Conservation (phyloP, 1,139 yeast species). For the Magnusiomyces ingens region DNA sequence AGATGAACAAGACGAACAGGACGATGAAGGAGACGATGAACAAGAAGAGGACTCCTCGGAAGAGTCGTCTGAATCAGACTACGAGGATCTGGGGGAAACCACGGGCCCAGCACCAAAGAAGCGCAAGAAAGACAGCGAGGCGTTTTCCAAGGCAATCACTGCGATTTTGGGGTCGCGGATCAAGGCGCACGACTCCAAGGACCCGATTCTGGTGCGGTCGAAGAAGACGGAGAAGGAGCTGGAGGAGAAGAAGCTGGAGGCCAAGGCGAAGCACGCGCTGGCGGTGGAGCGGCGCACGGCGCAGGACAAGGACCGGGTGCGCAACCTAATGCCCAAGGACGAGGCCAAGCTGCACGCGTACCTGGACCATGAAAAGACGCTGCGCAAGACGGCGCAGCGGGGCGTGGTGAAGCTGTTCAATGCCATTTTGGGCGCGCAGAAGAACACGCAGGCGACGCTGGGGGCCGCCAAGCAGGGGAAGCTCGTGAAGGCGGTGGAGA, state of each 20-base stretch:
- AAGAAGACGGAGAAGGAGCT: slow-evolving; percentile 58
- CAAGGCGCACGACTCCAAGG: slow-evolving; percentile 80
- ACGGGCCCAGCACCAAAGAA: slow-evolving; percentile 27
- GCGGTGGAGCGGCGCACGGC: slow-evolving; percentile 63
- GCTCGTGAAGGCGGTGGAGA: slow-evolving; percentile 33
- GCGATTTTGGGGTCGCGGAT: slow-evolving; percentile 81
- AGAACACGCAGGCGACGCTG: slow-evolving; percentile 35
- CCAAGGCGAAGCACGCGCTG: slow-evolving; percentile 69
- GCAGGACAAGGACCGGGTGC: slow-evolving; percentile 60
- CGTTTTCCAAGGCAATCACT: slow-evolving; percentile 74
- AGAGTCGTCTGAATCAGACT: slow-evolving; percentile 16
- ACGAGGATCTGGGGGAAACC: slow-evolving; percentile 23
- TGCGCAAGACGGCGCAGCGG: slow-evolving; percentile 81
- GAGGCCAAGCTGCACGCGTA: slow-evolving; percentile 46
- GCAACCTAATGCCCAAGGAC: slow-evolving; percentile 54
- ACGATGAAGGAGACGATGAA: slow-evolving; percentile 18
- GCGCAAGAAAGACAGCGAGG: slow-evolving; percentile 52
- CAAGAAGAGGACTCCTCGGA: slow-evolving; percentile 20
- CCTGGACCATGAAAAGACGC: slow-evolving; percentile 61
- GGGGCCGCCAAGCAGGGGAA: slow-evolving; percentile 9
- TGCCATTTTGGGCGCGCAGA: slow-evolving; percentile 80
- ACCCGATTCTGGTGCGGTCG: slow-evolving; percentile 80
- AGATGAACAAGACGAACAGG: slow-evolving; percentile 14
- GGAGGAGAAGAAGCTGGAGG: slow-evolving; percentile 76
- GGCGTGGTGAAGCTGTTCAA: slow-evolving; percentile 92